Percentiles rank a stretch among this genome's conserved stretches.
These are phyloP conservation scores for Penicillium sp. DNA, from an alignment of 2,329 filamentous ascomycete species.

Conservation along the genomic window DNA sequence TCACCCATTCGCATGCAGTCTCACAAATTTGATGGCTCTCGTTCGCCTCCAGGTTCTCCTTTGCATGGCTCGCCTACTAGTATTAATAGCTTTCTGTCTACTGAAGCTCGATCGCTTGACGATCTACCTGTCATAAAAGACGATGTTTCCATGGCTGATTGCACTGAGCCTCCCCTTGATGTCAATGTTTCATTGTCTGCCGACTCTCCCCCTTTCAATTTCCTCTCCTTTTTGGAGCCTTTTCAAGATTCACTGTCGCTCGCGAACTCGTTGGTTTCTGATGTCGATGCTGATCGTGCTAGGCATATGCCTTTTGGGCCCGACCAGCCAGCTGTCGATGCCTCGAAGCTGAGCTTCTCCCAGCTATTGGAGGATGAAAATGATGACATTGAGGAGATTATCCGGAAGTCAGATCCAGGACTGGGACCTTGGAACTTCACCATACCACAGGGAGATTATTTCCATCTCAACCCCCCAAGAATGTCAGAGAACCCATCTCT, in stretches of 20 bases:
- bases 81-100: conserved; percentile 15
- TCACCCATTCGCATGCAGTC: conserved; percentile 10
- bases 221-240: conserved; percentile 18
- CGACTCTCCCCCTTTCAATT: conserved; percentile 14
- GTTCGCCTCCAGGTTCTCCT: conserved; percentile 13
- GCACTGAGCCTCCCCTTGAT: background rate
- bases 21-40: background rate
- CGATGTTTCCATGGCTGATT: conserved; percentile 5
- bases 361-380: conserved; percentile 35
- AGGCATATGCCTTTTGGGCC: background rate
- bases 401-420: conserved; percentile 38
- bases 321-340: conserved; percentile 6
- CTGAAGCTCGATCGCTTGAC: conserved; percentile 12
- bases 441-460: conserved; percentile 36
- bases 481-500: conserved; percentile 50
- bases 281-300: background rate
- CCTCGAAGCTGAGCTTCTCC: conserved; percentile 29
- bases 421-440: conserved; percentile 37
- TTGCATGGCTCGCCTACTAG: conserved; percentile 16
- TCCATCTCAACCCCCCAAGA: conserved; percentile 33
- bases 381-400: conserved; percentile 56
- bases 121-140: conserved; percentile 3
- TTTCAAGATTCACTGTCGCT: conserved; percentile 13
- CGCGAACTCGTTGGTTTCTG: conserved; percentile 11
- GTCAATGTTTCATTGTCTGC: conserved; percentile 14